Percentiles rank a stretch among this genome's conserved stretches.
These are phyloP conservation scores for Ophiostoma fasciatum DNA, from an alignment of 2,329 filamentous ascomycete species.

Conservation along the genomic window DNA sequence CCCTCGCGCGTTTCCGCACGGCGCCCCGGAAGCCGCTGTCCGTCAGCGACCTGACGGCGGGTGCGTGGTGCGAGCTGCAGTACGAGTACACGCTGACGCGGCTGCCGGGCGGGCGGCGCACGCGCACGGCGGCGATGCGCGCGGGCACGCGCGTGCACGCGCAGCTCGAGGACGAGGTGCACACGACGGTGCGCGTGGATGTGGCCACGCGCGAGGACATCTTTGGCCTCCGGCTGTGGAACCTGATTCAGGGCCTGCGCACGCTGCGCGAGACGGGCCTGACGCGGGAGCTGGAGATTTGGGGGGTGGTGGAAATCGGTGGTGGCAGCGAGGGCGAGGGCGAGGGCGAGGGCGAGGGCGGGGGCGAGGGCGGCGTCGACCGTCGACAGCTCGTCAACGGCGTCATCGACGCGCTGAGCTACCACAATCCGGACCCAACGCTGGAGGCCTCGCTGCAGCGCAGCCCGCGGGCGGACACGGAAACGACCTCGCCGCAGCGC, in stretches of 20 bases:
- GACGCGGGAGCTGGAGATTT: conserved; percentile 67
- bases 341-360: not conserved
- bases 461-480: too few species aligned
- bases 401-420: conserved; percentile 74
- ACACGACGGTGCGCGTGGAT: conserved; percentile 59
- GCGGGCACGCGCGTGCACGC: conserved; percentile 68
- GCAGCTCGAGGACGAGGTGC: conserved; percentile 70
- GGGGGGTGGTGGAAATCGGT: conserved; percentile 57
- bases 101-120: conserved; percentile 56
- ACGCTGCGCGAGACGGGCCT: conserved; percentile 55
- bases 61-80: conserved; percentile 92
- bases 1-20: conserved; percentile 64
- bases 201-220: conserved; percentile 63
- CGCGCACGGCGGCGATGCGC: conserved; percentile 68
- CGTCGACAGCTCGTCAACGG: conserved; percentile 60
- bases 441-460: conserved; percentile 35
- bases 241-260: conserved; percentile 71
- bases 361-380: conserved; percentile 22
- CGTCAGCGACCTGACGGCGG: conserved; percentile 76
- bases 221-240: conserved; percentile 77
- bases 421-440: conserved; percentile 56
- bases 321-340: not conserved
- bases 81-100: conserved; percentile 76
- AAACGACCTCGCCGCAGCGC: conserved; percentile 4
- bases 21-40: conserved; percentile 66